Percentiles rank a stretch among this genome's conserved stretches.
Evolutionary conservation across 2,329 filamentous ascomycete species (phyloP).

Genomic region (Colletotrichum lini): DNA sequence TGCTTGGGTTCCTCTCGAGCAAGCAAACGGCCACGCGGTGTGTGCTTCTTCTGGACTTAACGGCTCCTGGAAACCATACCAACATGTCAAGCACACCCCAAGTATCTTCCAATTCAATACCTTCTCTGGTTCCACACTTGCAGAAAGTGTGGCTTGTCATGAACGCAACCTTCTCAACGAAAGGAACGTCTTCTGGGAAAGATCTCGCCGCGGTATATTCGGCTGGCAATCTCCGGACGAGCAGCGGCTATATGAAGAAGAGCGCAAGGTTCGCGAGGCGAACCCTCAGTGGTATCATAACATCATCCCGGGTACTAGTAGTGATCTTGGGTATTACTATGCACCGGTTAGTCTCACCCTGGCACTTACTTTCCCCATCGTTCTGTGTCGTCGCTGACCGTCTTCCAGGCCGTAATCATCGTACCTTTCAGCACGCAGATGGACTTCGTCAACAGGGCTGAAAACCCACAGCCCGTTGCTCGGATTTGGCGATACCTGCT

Average conservation of each 20-base stretch:
- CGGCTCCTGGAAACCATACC: constrained; percentile 30
- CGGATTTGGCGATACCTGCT: constrained; percentile 31
- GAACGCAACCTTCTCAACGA: constrained; percentile 29
- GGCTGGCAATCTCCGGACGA: constrained; percentile 19
- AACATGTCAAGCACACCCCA: constrained; percentile 30
- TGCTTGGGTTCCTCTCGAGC: constrained; percentile 5
- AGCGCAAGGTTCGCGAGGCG: constrained; percentile 19
- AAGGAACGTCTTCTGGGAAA: constrained; percentile 31
- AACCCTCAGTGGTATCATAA: constrained; percentile 35
- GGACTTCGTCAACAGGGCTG: constrained; percentile 7
- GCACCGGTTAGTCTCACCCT: constrained; percentile 26
- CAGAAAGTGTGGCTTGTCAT: constrained; percentile 15
- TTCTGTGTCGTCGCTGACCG: constrained; percentile 2
- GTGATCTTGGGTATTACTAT: constrained; percentile 18
- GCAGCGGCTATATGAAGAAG: constrained; percentile 19
- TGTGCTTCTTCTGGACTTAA: not conserved
- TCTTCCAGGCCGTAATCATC: constrained; percentile 26
- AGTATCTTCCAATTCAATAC: constrained; percentile 18
- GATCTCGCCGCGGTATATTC: constrained; percentile 33
- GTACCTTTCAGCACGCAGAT: constrained; percentile 27
- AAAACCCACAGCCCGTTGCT: not conserved
- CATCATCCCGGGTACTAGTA: constrained; percentile 30
- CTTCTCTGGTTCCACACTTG: constrained; percentile 9
- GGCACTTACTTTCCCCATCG: not conserved
- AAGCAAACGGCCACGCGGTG: not conserved